Evolutionary conservation across 2,329 filamentous ascomycete species (phyloP).

Genomic region (Aspergillus sp.): DNA sequence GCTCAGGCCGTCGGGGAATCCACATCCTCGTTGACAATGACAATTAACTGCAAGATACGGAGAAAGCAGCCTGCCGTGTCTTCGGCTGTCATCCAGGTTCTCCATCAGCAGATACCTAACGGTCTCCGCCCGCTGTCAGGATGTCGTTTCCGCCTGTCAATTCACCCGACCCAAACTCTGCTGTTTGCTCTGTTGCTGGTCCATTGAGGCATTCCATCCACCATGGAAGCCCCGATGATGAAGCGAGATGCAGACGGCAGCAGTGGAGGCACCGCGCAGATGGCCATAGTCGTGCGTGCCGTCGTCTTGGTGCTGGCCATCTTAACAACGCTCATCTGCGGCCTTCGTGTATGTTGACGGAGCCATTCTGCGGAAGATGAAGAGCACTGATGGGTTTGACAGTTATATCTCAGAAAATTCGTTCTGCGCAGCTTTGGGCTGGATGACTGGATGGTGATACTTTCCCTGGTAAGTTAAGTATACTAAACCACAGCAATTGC

Average conservation of each 20-base stretch:
- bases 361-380: neutral
- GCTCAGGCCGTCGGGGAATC: no score
- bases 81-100: no score
- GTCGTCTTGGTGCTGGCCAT: neutral
- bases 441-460: slow-evolving; percentile 3
- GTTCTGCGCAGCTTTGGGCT: neutral
- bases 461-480: neutral
- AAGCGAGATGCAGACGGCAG: neutral
- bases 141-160: neutral
- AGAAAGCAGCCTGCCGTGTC: no score
- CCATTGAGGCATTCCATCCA: neutral
- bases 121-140: no score
- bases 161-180: neutral
- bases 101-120: no score
- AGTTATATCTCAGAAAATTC: neutral
- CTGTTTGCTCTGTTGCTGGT: neutral
- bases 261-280: neutral
- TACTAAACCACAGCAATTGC: neutral
- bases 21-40: no score
- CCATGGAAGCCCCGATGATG: neutral
- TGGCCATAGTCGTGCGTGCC: neutral
- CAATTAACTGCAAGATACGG: no score
- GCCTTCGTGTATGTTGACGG: neutral
- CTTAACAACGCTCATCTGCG: neutral
- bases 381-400: neutral